Evolutionary conservation across 768 basidiomycete species (phyloP), one percentile per base, ranked within the genome.

Genomic region (Ramaria sp.): DNA sequence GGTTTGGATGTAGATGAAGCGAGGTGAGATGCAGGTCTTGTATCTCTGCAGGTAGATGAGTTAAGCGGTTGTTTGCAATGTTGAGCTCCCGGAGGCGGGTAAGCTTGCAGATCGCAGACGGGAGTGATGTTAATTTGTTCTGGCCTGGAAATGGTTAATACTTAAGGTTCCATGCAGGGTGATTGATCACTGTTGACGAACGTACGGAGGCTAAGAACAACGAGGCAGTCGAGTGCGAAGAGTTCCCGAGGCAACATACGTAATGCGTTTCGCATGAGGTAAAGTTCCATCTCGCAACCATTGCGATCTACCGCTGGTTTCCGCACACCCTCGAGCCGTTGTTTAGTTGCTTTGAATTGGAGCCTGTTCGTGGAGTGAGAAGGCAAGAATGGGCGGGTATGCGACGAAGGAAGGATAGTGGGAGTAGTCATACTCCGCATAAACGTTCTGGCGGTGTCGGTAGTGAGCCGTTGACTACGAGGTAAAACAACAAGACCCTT

Each of bases 31-130:
- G 70, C 76, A 85, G 79, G 28, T 67, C 62, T n/a, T 74, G 64
- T 62, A 88, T 74, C 62, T 88, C 84, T 6, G 80, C 74, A 13
- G 86, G 86, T 0, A 88, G 65, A 63, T 76, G 83, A 52, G 63
- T 60, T 1, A 88, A 66, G 30, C 67, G 64, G 63, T 88, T 88
- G 51, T 73, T 71, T 0, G 81, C 71, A 3, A 88, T 60, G 56
- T 85, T 83, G 6, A 88, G 71, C 42, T 81, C 76, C 48, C 70
- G 70, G 2, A 88, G 72, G 48, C 75, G 74, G 8, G 62, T 68
- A 16, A 88, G 69, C 5, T 68, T 68, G 18, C 65, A 69, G 34
- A 88, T 81, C 49, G 83, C 83, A 0, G 85, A 78, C 1, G 86
- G 85, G 18, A 88, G 64, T 38, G 67, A 69, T 1, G 66, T 71